These are phyloP conservation scores for Lodderomyces parapsilosis DNA, from an alignment of 1,139 yeast genomes.

Conservation along the genomic window DNA sequence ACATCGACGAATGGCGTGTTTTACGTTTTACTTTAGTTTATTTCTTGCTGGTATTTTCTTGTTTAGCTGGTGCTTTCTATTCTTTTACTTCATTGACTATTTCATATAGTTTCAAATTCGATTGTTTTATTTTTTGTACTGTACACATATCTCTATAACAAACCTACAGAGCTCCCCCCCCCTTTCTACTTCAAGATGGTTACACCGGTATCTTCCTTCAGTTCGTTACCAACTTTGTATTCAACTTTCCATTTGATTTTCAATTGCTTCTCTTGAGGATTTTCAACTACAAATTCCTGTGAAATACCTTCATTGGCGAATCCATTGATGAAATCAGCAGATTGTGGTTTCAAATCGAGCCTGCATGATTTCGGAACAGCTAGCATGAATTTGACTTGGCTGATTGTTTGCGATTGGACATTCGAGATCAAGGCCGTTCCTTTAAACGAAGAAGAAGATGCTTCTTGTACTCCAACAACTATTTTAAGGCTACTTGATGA, in stretches of 20 bases:
- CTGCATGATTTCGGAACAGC: constrained; percentile 81
- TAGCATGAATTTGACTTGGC: constrained; percentile 61
- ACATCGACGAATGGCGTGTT: not conserved
- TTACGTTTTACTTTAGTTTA: not conserved
- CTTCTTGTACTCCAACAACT: constrained; percentile 44
- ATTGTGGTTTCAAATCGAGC: constrained; percentile 68
- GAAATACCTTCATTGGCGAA: constrained; percentile 53
- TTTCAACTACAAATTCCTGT: constrained; percentile 61
- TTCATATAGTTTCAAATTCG: not conserved
- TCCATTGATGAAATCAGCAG: constrained; percentile 54
- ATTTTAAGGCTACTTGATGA: constrained; percentile 49
- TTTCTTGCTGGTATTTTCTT: not conserved
- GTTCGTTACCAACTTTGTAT: constrained; percentile 48
- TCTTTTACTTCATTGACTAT: constrained; percentile 2
- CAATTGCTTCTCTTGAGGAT: constrained; percentile 47
- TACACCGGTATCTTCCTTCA: constrained; percentile 59
- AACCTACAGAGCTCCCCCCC: too few relatives aligned
- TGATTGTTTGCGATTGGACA: constrained; percentile 31
- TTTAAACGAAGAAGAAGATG: constrained; percentile 39
- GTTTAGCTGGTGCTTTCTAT: not conserved
- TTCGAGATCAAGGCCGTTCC: constrained; percentile 46
- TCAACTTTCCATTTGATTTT: constrained; percentile 83
- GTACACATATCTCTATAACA: not conserved
- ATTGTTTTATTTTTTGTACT: not conserved
- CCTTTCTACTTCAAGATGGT: constrained; percentile 24